Base-by-base conservation (phyloP, 768 basidiomycete species). In the Termitomyces sp. region DNA sequence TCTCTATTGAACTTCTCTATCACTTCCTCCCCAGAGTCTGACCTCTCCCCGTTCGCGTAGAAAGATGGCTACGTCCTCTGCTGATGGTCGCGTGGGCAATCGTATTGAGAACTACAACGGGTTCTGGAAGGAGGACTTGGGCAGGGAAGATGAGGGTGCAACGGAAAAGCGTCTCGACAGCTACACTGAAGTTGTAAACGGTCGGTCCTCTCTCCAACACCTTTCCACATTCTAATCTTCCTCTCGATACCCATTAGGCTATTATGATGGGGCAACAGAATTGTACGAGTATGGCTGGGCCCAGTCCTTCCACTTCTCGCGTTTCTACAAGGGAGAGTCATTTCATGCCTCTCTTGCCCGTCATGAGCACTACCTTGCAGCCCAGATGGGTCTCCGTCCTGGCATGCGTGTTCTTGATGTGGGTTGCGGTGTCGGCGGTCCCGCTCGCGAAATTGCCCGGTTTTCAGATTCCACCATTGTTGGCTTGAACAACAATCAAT, bases 321-420 rank as follows among this genome's bases (percentile, higher is more conserved):
- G 96, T 35, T 98, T 96, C 79, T 94, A 89, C 83, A 89, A 88
- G 72, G 96, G 95, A 60, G 89, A 93, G 69, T 81, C 79, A 0
- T 89, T 89, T 70, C 69, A 78, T 23, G 83, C 85, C 19, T 84
- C 86, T 6, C 73, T 93, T 52, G 94, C 96, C 28, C 88, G 97
- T 42, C 96, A 98, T 66, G 96, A 99, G 74, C 96, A 99, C 75
- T 98, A 95, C 75, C 91, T 99, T 62, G 86, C 94, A 5, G 76
- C 88, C 9, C 82, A 91, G 67, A 94, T 98, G 87, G 69, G 72
- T 47, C 76, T 99, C 58, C 83, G 83, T 51, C 84, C 94, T 0
- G 92, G 94, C 43, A 97, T 97, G 94, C 84, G 87, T 35, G 95
- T 99, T 42, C 87, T 99, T 58, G 97, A 99, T 67, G 95, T 99